Conservation (phyloP, 2,329 filamentous ascomycete genomes). For the Karstenula rhodostoma region DNA sequence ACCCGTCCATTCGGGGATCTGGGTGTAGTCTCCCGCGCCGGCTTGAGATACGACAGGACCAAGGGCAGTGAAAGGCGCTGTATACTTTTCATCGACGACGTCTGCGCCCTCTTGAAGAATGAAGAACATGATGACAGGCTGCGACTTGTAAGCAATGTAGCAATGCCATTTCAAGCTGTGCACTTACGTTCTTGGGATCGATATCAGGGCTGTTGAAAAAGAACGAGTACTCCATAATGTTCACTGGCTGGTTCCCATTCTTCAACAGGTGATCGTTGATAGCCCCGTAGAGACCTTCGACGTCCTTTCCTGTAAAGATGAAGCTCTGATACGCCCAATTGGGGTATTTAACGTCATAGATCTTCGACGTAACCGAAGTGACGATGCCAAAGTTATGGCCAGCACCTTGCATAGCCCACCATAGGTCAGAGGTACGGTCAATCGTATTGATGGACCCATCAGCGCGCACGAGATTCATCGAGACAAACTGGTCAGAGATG, state of each 20-base stretch:
- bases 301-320: not conserved
- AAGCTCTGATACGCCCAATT: not conserved
- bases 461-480: not conserved
- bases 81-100: not conserved
- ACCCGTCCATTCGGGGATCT: constrained; percentile 4
- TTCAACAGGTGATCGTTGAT: constrained; percentile 3
- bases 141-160: too few species aligned
- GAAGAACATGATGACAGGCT: constrained; percentile 7
- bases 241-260: not conserved
- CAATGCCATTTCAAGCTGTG: too few species aligned
- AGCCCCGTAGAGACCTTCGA: not conserved
- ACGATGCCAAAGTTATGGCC: constrained; percentile 7
- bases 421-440: not conserved
- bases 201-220: not conserved
- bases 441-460: not conserved
- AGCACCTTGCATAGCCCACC: constrained; percentile 1
- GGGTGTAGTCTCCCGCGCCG: constrained; percentile 6
- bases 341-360: not conserved
- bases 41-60: not conserved
- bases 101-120: constrained; percentile 12
- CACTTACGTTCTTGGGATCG: constrained; percentile 2
- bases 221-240: constrained; percentile 1
- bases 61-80: constrained; percentile 2
- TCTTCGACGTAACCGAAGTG: constrained; percentile 3
- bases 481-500: constrained; percentile 5